A percentile compares a stretch with the other conserved stretches of the same genome.
phyloP scores from a whole-genome alignment of 352 stramenopile species.

The Blastocystis sp. region DNA sequence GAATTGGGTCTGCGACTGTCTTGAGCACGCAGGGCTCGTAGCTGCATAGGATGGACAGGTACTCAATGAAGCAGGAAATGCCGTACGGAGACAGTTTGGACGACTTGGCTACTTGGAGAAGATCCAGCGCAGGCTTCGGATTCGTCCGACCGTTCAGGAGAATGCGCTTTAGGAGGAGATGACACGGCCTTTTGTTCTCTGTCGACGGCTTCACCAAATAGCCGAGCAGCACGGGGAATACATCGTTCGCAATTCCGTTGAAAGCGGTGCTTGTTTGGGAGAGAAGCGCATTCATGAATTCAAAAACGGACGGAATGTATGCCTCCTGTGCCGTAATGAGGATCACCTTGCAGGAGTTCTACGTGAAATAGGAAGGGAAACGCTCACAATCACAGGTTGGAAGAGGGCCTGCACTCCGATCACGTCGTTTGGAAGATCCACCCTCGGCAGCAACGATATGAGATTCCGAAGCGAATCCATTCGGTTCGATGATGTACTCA shows the following conservation, averaged over 20 bases:
- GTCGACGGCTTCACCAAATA: neutral
- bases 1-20: neutral
- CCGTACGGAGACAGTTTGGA: neutral
- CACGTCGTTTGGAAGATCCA: neutral
- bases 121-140: neutral
- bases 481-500: neutral
- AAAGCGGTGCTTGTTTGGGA: neutral
- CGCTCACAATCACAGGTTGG: neutral
- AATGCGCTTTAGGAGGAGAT: neutral
- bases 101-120: neutral
- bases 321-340: neutral
- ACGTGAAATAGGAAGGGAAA: neutral
- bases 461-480: neutral
- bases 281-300: neutral
- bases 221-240: neutral
- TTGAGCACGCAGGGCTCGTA: neutral
- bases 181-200: neutral
- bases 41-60: slow-evolving; percentile 1
- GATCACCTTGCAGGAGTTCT: neutral
- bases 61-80: slow-evolving; percentile 19
- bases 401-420: neutral
- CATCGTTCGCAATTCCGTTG: neutral
- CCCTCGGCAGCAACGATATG: neutral
- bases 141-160: neutral
- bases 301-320: neutral